Evolutionary conservation across 192 early-diverging fungal genomes (phyloP).

Genomic region (Pilaira anomala): DNA sequence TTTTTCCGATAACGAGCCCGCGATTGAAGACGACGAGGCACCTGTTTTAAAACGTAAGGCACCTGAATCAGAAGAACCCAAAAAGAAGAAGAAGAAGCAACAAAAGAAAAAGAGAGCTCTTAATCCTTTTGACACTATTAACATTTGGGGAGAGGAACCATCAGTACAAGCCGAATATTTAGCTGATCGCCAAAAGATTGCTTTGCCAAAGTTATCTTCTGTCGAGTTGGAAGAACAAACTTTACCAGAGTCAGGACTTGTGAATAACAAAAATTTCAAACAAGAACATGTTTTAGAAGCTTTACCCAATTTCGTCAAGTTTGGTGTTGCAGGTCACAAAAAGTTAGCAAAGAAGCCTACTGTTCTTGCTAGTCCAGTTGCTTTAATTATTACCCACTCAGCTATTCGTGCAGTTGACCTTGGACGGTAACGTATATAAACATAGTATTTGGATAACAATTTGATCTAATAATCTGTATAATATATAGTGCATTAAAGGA

Average conservation of each 20-base stretch:
- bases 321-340: constrained; percentile 46
- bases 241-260: constrained; percentile 34
- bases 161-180: constrained; percentile 38
- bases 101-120: constrained; percentile 29
- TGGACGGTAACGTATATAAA: constrained; percentile 32
- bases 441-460: neutral
- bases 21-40: constrained; percentile 18
- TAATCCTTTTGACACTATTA: constrained; percentile 31
- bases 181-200: constrained; percentile 39
- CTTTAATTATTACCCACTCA: constrained; percentile 56
- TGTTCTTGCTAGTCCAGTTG: constrained; percentile 43
- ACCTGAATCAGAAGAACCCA: constrained; percentile 15
- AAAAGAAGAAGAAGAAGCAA: constrained; percentile 45
- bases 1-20: constrained; percentile 31
- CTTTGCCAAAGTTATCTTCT: constrained; percentile 37
- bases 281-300: constrained; percentile 45
- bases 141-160: constrained; percentile 31
- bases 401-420: constrained; percentile 65
- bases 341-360: constrained; percentile 41
- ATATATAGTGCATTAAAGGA: constrained; percentile 40
- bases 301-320: constrained; percentile 51
- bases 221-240: constrained; percentile 40
- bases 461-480: neutral
- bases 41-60: constrained; percentile 35
- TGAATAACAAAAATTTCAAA: constrained; percentile 42